These are phyloP conservation scores for Mikania micrantha DNA, from an alignment of 129 eudicot genomes.

Conservation along the genomic window DNA sequence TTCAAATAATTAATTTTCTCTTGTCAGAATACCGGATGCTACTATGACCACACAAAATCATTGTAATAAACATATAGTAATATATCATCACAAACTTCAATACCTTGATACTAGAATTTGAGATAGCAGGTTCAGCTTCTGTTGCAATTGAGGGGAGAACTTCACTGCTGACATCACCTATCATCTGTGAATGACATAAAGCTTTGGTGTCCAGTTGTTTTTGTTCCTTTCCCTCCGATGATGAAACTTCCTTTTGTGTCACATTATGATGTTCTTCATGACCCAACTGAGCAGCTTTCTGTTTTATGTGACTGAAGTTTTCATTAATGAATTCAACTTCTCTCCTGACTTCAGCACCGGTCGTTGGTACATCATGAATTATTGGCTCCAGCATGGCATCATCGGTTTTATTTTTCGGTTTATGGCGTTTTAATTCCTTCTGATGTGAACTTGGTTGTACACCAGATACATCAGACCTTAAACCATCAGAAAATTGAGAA, in stretches of 20 bases:
- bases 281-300: constrained; percentile 22
- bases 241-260: constrained; percentile 14
- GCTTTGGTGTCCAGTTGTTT: constrained; percentile 26
- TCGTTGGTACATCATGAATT: constrained; percentile 15
- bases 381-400: constrained; percentile 8
- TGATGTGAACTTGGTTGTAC: constrained; percentile 25
- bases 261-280: constrained; percentile 18
- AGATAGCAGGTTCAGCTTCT: constrained; percentile 28
- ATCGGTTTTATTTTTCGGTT: constrained; percentile 7
- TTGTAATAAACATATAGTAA: neutral
- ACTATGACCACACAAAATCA: neutral
- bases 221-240: constrained; percentile 17
- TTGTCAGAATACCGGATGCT: neutral
- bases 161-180: constrained; percentile 25
- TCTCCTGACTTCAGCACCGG: constrained; percentile 23
- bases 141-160: constrained; percentile 23
- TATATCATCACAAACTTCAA: neutral
- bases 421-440: constrained; percentile 21
- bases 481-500: constrained; percentile 29
- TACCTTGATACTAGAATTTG: constrained; percentile 43
- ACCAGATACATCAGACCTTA: constrained; percentile 21
- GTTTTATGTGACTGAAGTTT: constrained; percentile 23
- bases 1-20: neutral
- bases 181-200: constrained; percentile 17
- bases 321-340: constrained; percentile 45